phyloP scores from a whole-genome alignment of 2,329 filamentous ascomycete genomes.

The Seiridium unicorne region DNA sequence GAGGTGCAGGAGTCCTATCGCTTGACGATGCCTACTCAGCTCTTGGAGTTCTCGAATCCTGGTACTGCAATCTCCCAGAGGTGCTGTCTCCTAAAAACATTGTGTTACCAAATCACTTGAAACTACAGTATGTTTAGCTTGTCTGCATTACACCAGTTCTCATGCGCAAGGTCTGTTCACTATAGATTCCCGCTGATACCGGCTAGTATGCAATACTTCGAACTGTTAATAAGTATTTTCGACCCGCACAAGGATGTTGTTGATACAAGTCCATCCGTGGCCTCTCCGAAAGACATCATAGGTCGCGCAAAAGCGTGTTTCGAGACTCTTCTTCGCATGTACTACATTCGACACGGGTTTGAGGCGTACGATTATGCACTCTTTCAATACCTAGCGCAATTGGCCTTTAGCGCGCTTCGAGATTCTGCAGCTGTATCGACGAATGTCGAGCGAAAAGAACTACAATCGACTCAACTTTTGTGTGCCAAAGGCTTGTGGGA shows the following conservation, averaged over 20 bases:
- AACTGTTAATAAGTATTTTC: slow-evolving; percentile 30
- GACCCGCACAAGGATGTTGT: slow-evolving; percentile 17
- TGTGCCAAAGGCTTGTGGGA: slow-evolving; percentile 24
- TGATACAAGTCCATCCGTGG: slow-evolving; percentile 8
- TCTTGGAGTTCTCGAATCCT: slow-evolving; percentile 17
- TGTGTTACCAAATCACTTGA: slow-evolving; percentile 30
- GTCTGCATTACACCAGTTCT: neutral
- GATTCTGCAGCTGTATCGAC: slow-evolving; percentile 6
- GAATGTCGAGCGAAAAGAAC: slow-evolving; percentile 8
- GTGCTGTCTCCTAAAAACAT: slow-evolving; percentile 25
- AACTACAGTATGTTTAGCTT: slow-evolving; percentile 29
- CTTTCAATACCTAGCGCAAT: slow-evolving; percentile 15
- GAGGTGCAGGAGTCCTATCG: slow-evolving; percentile 3
- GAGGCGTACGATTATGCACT: slow-evolving; percentile 19
- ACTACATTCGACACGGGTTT: slow-evolving; percentile 30
- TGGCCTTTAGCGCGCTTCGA: slow-evolving; percentile 18
- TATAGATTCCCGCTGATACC: neutral
- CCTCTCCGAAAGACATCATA: slow-evolving; percentile 13
- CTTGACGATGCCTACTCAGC: slow-evolving; percentile 20
- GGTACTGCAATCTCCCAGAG: slow-evolving; percentile 25
- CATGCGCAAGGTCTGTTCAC: neutral
- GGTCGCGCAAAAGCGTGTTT: slow-evolving; percentile 18
- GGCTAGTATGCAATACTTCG: slow-evolving; percentile 34
- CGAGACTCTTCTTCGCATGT: slow-evolving; percentile 25
- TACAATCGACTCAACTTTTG: slow-evolving; percentile 19